phyloP scores from a whole-genome alignment of 306 rosid species.

The Fragaria ananassa region DNA sequence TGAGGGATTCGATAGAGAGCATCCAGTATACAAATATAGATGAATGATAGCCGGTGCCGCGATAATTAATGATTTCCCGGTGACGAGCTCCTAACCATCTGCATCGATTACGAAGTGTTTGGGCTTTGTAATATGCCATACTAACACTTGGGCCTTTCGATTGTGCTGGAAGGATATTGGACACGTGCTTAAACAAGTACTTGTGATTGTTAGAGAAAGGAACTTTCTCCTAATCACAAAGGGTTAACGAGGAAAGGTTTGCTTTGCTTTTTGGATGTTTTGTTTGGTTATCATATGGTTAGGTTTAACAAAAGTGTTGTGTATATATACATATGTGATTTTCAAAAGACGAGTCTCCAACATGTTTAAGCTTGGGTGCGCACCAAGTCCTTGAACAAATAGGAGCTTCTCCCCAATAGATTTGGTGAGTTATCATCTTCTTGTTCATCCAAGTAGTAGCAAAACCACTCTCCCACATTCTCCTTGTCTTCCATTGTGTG shows the following conservation, averaged over 20 bases:
- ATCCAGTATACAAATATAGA: too few relatives aligned
- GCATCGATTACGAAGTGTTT: too few relatives aligned
- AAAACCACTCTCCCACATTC: background rate
- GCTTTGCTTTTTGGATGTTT: background rate
- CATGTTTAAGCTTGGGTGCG: background rate
- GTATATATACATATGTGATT: background rate
- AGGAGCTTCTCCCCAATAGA: background rate
- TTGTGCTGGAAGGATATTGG: too few relatives aligned
- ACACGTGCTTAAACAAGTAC: background rate
- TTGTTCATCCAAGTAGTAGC: background rate
- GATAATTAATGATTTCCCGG: background rate
- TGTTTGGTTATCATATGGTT: background rate
- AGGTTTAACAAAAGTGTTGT: background rate
- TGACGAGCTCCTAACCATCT: background rate
- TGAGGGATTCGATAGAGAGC: background rate
- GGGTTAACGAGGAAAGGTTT: background rate
- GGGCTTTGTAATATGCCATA: background rate
- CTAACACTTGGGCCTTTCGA: background rate
- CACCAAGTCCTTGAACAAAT: background rate
- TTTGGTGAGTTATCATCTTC: background rate
- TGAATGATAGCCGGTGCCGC: background rate
- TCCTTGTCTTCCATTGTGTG: background rate
- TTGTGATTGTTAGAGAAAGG: background rate
- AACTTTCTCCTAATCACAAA: background rate
- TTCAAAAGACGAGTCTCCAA: background rate